Conservation (phyloP, 1,284 basidiomycete genomes). For the Phylloporus sp. region DNA sequence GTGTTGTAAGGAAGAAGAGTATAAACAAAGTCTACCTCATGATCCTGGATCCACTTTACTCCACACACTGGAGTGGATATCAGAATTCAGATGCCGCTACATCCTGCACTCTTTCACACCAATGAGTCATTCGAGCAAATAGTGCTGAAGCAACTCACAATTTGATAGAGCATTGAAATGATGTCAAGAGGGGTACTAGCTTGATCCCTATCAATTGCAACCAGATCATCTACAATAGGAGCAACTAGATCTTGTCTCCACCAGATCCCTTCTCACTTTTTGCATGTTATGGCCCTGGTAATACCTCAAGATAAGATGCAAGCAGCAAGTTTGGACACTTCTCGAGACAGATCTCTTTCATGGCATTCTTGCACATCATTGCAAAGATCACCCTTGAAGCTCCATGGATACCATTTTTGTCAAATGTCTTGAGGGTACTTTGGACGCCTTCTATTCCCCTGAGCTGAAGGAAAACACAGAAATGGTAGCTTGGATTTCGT, state of each 20-base stretch:
- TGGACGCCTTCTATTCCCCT: no score
- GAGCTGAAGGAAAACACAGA: no score
- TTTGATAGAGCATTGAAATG: slow-evolving; percentile 70
- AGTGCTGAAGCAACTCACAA: slow-evolving; percentile 80
- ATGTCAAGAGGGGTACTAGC: slow-evolving; percentile 57
- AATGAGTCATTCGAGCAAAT: slow-evolving; percentile 91
- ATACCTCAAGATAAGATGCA: slow-evolving; percentile 76
- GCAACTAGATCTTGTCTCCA: slow-evolving; percentile 65
- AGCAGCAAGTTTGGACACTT: slow-evolving; percentile 66
- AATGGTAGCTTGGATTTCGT: slow-evolving; percentile 76
- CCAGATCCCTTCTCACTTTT: slow-evolving; percentile 61
- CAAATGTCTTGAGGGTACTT: no score
- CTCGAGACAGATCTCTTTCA: slow-evolving; percentile 56
- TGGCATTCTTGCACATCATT: slow-evolving; percentile 55
- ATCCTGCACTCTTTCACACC: slow-evolving; percentile 88
- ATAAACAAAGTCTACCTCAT: slow-evolving; percentile 90
- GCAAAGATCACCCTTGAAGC: slow-evolving; percentile 74
- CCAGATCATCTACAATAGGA: slow-evolving; percentile 70
- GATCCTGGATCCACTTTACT: slow-evolving; percentile 83
- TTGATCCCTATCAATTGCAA: slow-evolving; percentile 53
- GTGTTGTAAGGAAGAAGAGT: slow-evolving; percentile 91
- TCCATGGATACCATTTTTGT: slow-evolving; percentile 66
- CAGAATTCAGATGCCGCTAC: slow-evolving; percentile 82
- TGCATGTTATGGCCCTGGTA: slow-evolving; percentile 73
- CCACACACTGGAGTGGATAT: slow-evolving; percentile 73